Conservation (phyloP, 2,329 filamentous ascomycete species). For the Ophidiomyces ophidiicola region DNA sequence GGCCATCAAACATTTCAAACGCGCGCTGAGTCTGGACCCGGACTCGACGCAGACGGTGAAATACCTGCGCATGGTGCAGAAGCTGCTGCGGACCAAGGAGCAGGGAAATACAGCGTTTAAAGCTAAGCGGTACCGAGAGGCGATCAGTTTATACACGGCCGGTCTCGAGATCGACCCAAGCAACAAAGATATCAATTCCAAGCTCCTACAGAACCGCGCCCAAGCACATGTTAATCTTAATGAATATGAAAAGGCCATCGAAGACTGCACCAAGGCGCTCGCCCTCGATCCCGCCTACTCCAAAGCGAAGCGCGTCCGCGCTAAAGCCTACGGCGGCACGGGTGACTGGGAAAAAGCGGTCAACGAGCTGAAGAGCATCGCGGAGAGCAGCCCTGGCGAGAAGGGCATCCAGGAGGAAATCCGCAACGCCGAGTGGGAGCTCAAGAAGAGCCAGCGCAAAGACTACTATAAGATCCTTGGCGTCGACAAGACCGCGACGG, state of each 20-base stretch:
- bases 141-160: slow-evolving; percentile 71
- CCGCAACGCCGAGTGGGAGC: slow-evolving; percentile 77
- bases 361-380: slow-evolving; percentile 74
- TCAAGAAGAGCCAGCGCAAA: slow-evolving; percentile 95
- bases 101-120: slow-evolving; percentile 90
- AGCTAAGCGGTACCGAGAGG: slow-evolving; percentile 62
- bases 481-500: slow-evolving; percentile 70
- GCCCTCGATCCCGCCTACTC: slow-evolving; percentile 70
- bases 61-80: slow-evolving; percentile 79
- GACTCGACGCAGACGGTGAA: slow-evolving; percentile 83
- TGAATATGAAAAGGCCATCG: slow-evolving; percentile 67
- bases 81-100: slow-evolving; percentile 83
- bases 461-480: slow-evolving; percentile 98
- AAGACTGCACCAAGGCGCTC: slow-evolving; percentile 75
- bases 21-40: slow-evolving; percentile 79
- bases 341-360: slow-evolving; percentile 89
- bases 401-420: slow-evolving; percentile 71
- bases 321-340: slow-evolving; percentile 72
- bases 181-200: slow-evolving; percentile 88
- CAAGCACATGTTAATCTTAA: slow-evolving; percentile 69
- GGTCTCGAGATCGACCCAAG: slow-evolving; percentile 74
- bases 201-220: slow-evolving; percentile 86
- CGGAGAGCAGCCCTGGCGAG: slow-evolving; percentile 73
- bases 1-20: slow-evolving; percentile 81
- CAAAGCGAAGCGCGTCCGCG: slow-evolving; percentile 88